Percentiles rank a stretch among this genome's conserved stretches.
These are phyloP conservation scores for Wickerhamiella occidentalis DNA, from an alignment of 805 yeast genomes.

Conservation along the genomic window DNA sequence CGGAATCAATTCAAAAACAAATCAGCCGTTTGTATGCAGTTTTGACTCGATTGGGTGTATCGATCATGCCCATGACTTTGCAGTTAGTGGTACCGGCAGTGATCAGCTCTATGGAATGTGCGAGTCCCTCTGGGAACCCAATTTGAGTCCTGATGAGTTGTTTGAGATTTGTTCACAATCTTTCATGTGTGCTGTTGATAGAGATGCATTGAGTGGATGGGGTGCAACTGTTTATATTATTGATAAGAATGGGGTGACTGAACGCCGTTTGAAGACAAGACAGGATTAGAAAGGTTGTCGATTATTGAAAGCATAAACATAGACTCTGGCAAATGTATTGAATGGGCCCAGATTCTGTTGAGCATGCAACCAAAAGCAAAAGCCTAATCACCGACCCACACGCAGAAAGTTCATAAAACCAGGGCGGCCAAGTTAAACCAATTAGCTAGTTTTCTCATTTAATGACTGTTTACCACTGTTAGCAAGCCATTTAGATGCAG, in stretches of 20 bases:
- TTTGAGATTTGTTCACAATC: conserved; percentile 95
- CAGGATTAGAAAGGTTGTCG: conserved; percentile 54
- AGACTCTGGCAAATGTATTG: too few relatives aligned
- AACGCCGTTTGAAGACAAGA: conserved; percentile 80
- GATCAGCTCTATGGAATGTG: conserved; percentile 98
- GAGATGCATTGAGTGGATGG: conserved; percentile 97
- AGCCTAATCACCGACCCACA: too few relatives aligned
- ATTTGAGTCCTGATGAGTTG: conserved; percentile 84
- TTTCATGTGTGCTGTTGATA: conserved; percentile 82
- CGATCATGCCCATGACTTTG: conserved; percentile 87
- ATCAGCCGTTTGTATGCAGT: conserved; percentile 84
- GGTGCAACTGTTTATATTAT: conserved; percentile 91
- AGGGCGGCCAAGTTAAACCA: too few relatives aligned
- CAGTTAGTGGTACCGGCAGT: conserved; percentile 91
- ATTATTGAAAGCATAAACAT: too few relatives aligned
- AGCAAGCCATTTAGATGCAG: too few relatives aligned
- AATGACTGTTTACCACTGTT: too few relatives aligned
- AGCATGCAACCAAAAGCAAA: too few relatives aligned
- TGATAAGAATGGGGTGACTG: conserved; percentile 51
- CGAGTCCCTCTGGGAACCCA: conserved; percentile 88
- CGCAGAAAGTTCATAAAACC: too few relatives aligned
- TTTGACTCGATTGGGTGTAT: conserved; percentile 95
- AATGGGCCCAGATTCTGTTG: too few relatives aligned
- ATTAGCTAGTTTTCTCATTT: too few relatives aligned
- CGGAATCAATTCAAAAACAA: conserved; percentile 73